Base-by-base conservation (phyloP, 139 green algal species). In the Asterochloris sp. region DNA sequence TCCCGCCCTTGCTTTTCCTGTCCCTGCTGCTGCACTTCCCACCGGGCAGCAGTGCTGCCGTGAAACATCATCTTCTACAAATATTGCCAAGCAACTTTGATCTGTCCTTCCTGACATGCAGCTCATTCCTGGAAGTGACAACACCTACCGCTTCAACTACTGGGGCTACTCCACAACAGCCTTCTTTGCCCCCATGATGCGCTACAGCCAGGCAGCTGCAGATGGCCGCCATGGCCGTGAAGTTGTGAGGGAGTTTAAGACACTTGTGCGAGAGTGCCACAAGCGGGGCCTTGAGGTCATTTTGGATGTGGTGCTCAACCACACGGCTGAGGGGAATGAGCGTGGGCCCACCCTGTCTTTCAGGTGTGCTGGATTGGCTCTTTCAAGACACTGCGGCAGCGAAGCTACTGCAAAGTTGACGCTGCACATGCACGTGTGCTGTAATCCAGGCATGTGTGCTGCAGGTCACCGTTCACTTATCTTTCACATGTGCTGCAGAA, bases 271-370 rank as follows among this genome's bases (percentile, higher is more conserved):
- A 77, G 95, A 97, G 86, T 92, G 87, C 61, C 97, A 99, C 89
- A 88, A 84, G 78, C 78, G 93, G 1, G 97, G 97, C 68, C 98
- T 99, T 12, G 97, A 99, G 94, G 95, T 99, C 47, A 96, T 98
- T 73, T 86, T 99, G 79, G 97, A 99, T 81, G 95, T 99, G 11
- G 97, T 99, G 73, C 98, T 98, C 93, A 99, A 99, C 90, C 97
- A 99, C 93, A 99, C 97, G 13, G 95, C 96, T 10, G 97, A 99
- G 86, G 95, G 95, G 74, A 98, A 98, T 87, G 93, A 99, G 75
- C 80, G 87, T 66, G 96, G 96, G 0, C 95, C 95, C 63, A 94
- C 92, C 14, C 79, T 98, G 14, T 97, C 90, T n/a, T 99, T 99
- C 91, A 87, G 93, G 87, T 88, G 77, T n/a, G 78, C 14, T 28